Conservation (phyloP, 179 eudicot genomes). For the Silene vulgaris region DNA sequence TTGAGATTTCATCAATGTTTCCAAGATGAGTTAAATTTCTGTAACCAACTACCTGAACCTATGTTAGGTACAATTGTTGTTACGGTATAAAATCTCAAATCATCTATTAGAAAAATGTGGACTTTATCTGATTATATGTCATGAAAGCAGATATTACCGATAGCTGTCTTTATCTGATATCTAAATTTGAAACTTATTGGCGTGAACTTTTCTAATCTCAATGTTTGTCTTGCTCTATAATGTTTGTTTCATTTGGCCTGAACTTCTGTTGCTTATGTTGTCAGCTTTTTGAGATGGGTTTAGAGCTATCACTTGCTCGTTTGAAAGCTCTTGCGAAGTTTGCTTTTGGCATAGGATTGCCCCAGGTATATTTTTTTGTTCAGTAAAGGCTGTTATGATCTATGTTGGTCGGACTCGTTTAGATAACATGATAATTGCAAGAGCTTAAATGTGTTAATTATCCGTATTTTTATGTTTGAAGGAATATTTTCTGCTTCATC, state of each 20-base stretch:
- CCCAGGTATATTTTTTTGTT: constrained; percentile 55
- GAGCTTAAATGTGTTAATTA: not conserved
- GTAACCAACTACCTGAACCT: too few relatives aligned
- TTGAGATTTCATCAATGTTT: too few relatives aligned
- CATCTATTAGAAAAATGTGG: not conserved
- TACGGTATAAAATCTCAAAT: too few relatives aligned
- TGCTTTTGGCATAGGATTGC: constrained; percentile 92
- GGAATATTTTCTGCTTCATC: not conserved
- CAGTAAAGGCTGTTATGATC: not conserved
- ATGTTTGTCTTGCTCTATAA: not conserved
- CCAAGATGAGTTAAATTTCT: too few relatives aligned
- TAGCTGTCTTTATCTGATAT: not conserved
- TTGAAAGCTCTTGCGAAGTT: constrained; percentile 91
- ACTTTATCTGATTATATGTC: not conserved
- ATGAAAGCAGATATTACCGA: not conserved
- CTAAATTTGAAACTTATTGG: not conserved
- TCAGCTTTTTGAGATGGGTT: constrained; percentile 99
- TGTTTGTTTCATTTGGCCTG: not conserved
- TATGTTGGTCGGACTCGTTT: too few relatives aligned
- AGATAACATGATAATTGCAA: not conserved
- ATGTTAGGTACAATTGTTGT: too few relatives aligned
- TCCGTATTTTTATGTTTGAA: not conserved
- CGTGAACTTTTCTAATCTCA: not conserved
- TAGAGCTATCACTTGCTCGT: constrained; percentile 93
- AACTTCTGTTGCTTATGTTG: constrained; percentile 21